These are phyloP conservation scores for Ambrosia artemisiifolia DNA, from an alignment of 129 eudicot species.

Conservation along the genomic window DNA sequence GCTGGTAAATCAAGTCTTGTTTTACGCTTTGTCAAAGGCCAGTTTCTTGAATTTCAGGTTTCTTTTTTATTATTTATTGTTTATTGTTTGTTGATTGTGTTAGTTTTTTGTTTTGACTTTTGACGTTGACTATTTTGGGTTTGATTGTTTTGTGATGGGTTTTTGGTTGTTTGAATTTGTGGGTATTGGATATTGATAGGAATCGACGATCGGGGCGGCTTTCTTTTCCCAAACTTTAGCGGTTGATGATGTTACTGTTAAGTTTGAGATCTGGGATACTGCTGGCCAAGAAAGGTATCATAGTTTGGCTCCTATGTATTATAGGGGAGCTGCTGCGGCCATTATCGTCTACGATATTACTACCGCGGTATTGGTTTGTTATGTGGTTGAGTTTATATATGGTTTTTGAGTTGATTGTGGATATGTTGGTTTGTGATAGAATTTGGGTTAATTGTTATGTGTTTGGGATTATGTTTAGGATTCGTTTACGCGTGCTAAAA, in stretches of 20 bases:
- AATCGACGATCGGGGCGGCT: conserved; percentile 99
- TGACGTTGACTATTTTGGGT: conserved; percentile 15
- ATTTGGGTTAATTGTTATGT: conserved; percentile 8
- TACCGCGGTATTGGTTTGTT: conserved; percentile 45
- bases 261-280: conserved; percentile 99
- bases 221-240: conserved; percentile 94
- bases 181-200: conserved; percentile 36
- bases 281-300: conserved; percentile 99
- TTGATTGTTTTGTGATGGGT: conserved; percentile 4
- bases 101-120: not conserved
- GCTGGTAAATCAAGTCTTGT: conserved; percentile 98
- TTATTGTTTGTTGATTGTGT: no score
- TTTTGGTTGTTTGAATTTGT: conserved; percentile 3
- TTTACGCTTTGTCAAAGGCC: conserved; percentile 93
- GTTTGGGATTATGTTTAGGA: conserved; percentile 47
- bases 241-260: conserved; percentile 78
- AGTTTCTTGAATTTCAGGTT: conserved; percentile 96
- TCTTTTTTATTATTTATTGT: not conserved
- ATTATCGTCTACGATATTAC: conserved; percentile 91
- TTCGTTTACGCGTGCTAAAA: conserved; percentile 86
- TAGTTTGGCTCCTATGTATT: conserved; percentile 99
- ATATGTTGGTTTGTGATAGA: not conserved
- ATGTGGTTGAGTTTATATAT: not conserved
- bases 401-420: not conserved
- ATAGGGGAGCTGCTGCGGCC: conserved; percentile 99